Evolutionary conservation across 805 yeast species (phyloP).

Genomic region (Kuraishia cidri): DNA sequence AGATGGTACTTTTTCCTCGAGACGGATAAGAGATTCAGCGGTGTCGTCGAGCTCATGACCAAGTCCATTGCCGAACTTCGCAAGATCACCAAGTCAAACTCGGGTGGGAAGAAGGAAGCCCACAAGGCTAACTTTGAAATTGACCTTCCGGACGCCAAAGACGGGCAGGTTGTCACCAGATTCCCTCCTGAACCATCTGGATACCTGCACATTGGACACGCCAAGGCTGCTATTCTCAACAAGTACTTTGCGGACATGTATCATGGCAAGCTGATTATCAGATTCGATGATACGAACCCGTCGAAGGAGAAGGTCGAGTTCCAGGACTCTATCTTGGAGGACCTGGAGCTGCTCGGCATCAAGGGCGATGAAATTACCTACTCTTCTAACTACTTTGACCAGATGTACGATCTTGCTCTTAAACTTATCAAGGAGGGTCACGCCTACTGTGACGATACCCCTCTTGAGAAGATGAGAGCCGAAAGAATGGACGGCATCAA

Average conservation of each 20-base stretch:
- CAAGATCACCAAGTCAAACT: conserved; percentile 39
- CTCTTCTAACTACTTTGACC: conserved; percentile 89
- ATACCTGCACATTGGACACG: conserved; percentile 98
- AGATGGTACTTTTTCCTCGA: conserved; percentile 89
- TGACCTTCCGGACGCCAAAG: conserved; percentile 82
- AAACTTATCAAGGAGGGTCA: conserved; percentile 89
- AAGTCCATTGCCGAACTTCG: conserved; percentile 67
- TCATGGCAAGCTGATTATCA: conserved; percentile 91
- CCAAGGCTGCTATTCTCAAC: conserved; percentile 94
- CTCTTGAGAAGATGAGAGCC: conserved; percentile 91
- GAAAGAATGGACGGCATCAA: conserved; percentile 98
- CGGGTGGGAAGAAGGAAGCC: conserved; percentile 67
- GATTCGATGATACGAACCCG: conserved; percentile 98
- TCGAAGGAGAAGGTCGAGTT: conserved; percentile 93
- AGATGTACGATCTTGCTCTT: conserved; percentile 83
- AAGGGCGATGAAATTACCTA: conserved; percentile 84
- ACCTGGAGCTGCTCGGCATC: conserved; percentile 81
- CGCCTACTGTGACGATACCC: conserved; percentile 97
- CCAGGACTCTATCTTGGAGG: conserved; percentile 91
- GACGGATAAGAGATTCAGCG: conserved; percentile 58
- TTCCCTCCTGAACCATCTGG: conserved; percentile 99
- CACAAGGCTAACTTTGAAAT: conserved; percentile 95
- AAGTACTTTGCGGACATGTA: conserved; percentile 94
- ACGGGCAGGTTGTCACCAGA: conserved; percentile 95
- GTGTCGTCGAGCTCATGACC: conserved; percentile 55